phyloP scores from a whole-genome alignment of 164 flowering plant species.

The Nymphaea thermarum region DNA sequence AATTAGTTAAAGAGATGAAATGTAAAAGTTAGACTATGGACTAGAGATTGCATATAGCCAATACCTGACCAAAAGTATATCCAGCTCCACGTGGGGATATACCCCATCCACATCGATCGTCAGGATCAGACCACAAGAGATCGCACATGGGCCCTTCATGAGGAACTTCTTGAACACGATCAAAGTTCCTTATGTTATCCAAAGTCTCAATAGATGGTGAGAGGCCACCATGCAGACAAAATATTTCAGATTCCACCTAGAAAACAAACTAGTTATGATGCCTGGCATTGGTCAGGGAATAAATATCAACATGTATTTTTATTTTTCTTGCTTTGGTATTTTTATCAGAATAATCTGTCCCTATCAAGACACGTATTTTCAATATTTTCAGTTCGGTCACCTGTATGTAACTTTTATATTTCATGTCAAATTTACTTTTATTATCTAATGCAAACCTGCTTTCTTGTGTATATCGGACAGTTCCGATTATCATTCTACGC shows the following conservation, averaged over 20 bases:
- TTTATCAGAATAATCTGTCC: too few relatives aligned
- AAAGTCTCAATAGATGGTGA: constrained; percentile 95
- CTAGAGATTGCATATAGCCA: neutral
- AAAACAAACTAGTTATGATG: neutral
- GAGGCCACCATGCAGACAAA: constrained; percentile 93
- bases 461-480: too few relatives aligned
- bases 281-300: too few relatives aligned
- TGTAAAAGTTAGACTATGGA: neutral
- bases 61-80: constrained; percentile 86
- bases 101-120: constrained; percentile 99
- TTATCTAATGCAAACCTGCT: too few relatives aligned
- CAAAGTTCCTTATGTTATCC: constrained; percentile 82
- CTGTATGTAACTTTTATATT: too few relatives aligned
- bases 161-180: constrained; percentile 97
- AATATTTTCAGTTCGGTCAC: too few relatives aligned
- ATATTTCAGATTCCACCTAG: constrained; percentile 94
- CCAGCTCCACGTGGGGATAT: constrained; percentile 98
- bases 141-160: constrained; percentile 98
- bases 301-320: too few relatives aligned
- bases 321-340: too few relatives aligned
- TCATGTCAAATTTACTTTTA: too few relatives aligned
- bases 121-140: constrained; percentile 96
- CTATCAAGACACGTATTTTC: too few relatives aligned
- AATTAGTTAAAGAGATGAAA: neutral
- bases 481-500: too few relatives aligned